phyloP scores from a whole-genome alignment of 192 early-diverging fungal species.

The Entophlyctis luteolus region DNA sequence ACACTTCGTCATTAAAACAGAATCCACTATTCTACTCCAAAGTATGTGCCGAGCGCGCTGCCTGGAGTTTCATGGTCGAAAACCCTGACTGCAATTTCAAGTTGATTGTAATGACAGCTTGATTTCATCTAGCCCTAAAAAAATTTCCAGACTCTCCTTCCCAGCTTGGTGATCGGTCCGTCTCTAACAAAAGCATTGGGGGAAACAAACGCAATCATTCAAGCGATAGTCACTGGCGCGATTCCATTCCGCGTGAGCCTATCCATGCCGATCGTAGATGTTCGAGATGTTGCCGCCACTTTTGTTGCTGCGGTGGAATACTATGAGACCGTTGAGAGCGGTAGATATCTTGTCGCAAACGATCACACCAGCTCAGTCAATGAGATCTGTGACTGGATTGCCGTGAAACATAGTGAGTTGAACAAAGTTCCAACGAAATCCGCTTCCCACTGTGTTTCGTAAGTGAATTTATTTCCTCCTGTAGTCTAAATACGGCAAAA shows the following conservation, averaged over 20 bases:
- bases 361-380: neutral
- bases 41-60: conserved; percentile 24
- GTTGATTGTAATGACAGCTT: neutral
- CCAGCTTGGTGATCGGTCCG: neutral
- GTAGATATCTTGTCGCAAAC: neutral
- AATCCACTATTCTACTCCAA: conserved; percentile 21
- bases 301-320: conserved; percentile 9
- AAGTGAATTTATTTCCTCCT: neutral
- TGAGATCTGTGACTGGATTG: neutral
- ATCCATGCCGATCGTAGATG: conserved; percentile 18
- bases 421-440: neutral
- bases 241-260: neutral
- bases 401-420: neutral
- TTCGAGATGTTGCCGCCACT: conserved; percentile 29
- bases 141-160: neutral
- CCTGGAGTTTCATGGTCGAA: conserved; percentile 34
- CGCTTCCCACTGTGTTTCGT: neutral
- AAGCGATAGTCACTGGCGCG: neutral
- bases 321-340: neutral
- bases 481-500: neutral
- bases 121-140: neutral
- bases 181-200: neutral
- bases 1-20: neutral
- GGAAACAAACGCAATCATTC: neutral
- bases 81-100: conserved; percentile 5